These are phyloP conservation scores for Agaricales sp. DNA, from an alignment of 1,284 basidiomycete species.

Conservation along the genomic window DNA sequence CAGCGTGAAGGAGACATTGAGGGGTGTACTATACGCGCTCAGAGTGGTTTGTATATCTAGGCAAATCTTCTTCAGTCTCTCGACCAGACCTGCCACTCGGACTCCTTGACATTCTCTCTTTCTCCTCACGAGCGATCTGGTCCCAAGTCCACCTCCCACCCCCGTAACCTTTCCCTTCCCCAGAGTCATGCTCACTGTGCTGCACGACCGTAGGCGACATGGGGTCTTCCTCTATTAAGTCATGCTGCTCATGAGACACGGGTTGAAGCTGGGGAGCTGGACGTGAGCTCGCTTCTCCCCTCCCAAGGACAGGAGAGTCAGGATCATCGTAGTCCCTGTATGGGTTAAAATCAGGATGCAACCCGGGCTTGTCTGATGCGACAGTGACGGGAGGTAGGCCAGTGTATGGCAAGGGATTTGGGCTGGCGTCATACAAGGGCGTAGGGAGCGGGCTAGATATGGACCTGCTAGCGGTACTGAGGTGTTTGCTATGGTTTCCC, in stretches of 20 bases:
- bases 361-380: background rate
- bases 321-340: background rate
- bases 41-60: too few species aligned
- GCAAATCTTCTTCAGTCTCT: too few species aligned
- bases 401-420: too few species aligned
- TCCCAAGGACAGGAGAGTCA: background rate
- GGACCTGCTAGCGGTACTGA: background rate
- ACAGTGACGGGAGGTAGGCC: background rate
- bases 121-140: background rate
- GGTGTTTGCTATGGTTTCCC: background rate
- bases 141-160: background rate
- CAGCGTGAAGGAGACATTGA: too few species aligned
- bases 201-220: too few species aligned
- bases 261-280: too few species aligned
- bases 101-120: background rate
- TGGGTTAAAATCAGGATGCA: background rate
- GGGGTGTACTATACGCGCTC: too few species aligned
- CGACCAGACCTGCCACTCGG: background rate
- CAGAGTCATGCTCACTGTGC: too few species aligned
- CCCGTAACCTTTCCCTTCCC: background rate
- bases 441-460: background rate
- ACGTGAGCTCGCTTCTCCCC: too few species aligned
- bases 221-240: too few species aligned
- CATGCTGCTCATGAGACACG: too few species aligned
- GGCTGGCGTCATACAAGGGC: too few species aligned